Conservation (phyloP, 2,329 filamentous ascomycete species). For the Talaromyces pinophilus region DNA sequence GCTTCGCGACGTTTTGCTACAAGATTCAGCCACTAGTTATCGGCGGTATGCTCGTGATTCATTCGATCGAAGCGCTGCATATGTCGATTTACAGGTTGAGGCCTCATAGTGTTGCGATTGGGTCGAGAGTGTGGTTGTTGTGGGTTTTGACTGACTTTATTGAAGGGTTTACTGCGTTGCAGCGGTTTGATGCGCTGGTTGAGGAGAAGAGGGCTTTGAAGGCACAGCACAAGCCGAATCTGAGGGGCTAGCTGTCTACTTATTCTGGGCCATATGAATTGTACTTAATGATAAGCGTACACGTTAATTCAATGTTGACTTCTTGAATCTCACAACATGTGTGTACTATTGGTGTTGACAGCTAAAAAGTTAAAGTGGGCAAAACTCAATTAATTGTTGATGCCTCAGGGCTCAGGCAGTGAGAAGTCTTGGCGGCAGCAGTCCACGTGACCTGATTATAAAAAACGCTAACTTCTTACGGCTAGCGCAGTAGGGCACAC, state of each 20-base stretch:
- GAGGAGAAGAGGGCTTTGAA: slow-evolving; percentile 37
- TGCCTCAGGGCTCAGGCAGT: slow-evolving; percentile 9
- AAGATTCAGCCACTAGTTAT: slow-evolving; percentile 62
- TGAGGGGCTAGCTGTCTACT: not conserved
- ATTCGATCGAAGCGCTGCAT: slow-evolving; percentile 61
- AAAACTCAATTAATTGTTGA: not conserved
- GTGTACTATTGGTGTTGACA: not conserved
- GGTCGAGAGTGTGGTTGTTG: slow-evolving; percentile 53
- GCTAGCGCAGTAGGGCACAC: slow-evolving; percentile 46
- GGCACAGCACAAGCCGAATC: slow-evolving; percentile 29
- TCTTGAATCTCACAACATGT: not conserved
- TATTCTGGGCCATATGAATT: not conserved
- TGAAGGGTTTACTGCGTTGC: slow-evolving; percentile 54
- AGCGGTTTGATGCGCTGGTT: slow-evolving; percentile 51
- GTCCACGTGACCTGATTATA: not conserved
- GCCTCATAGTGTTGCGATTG: slow-evolving; percentile 54
- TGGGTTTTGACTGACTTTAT: slow-evolving; percentile 57
- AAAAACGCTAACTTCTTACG: slow-evolving; percentile 19
- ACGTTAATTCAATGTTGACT: not conserved
- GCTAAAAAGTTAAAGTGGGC: too few species aligned
- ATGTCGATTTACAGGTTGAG: slow-evolving; percentile 51
- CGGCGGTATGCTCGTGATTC: slow-evolving; percentile 62
- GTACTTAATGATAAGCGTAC: not conserved
- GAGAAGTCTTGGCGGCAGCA: not conserved
- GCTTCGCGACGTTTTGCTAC: slow-evolving; percentile 60